These are phyloP conservation scores for Benincasa hispida DNA, from an alignment of 306 rosid genomes.

Conservation along the genomic window DNA sequence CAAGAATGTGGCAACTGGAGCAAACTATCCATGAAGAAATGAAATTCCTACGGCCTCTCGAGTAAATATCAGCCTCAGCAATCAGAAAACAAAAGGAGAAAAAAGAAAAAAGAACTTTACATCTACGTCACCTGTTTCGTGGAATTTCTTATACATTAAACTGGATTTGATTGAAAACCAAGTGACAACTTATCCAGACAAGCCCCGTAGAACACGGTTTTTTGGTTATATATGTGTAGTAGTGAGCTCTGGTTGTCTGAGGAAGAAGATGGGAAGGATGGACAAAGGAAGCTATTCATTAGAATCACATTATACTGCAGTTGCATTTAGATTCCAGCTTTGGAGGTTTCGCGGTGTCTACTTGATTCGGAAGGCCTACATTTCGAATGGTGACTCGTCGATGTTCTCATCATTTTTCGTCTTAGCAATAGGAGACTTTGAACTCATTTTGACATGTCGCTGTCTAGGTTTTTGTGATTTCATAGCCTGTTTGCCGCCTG, in stretches of 20 bases:
- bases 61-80: constrained; percentile 10
- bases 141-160: constrained; percentile 50
- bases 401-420: constrained; percentile 62
- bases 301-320: constrained; percentile 81
- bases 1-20: constrained; percentile 36
- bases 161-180: constrained; percentile 35
- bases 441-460: constrained; percentile 34
- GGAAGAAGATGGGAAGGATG: not conserved
- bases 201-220: constrained; percentile 21
- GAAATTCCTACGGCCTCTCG: constrained; percentile 29
- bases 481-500: constrained; percentile 24
- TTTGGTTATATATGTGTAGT: not conserved
- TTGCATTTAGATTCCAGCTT: constrained; percentile 93
- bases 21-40: constrained; percentile 12
- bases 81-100: not conserved
- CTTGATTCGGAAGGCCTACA: constrained; percentile 58
- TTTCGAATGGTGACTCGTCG: constrained; percentile 30
- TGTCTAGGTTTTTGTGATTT: constrained; percentile 55
- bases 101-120: constrained; percentile 37
- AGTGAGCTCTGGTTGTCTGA: not conserved
- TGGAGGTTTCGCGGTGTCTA: constrained; percentile 63
- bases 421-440: constrained; percentile 27
- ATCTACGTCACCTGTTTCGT: constrained; percentile 47
- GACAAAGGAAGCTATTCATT: not conserved
- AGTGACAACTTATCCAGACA: constrained; percentile 31